Base-by-base conservation (phyloP, 345 rosid genomes). In the Hibiscus tridactylites region DNA sequence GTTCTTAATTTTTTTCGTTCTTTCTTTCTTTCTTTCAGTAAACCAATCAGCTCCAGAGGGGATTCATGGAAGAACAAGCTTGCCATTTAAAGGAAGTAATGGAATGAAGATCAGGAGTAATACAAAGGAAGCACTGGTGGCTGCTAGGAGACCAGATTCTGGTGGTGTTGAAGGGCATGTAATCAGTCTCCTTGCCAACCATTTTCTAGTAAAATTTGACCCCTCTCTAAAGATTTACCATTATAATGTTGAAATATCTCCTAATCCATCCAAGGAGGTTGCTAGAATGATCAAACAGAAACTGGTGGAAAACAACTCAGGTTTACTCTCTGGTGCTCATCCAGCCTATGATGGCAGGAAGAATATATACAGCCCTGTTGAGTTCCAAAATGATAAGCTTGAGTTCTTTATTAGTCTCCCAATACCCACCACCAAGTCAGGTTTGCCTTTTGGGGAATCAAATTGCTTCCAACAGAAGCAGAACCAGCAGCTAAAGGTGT, bases 331-430 rank as follows among this genome's bases (percentile, higher is more conserved):
- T 9, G 91, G 91, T 70, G 80, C 85, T 74, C 73, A 79, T 33
- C 98, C 95, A 0, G 93, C 96, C 0, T 94, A 86, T 78, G 98
- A 94, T 73, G 97, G 97, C 61, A 79, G 97, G 64, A 84, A 87
- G 74, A 91, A 86, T 79, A 79, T 94, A 21, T 94, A 87, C 58
- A 94, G 98, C 44, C 86, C 95, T 2, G 83, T 91, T n/a, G 93
- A 94, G 72, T 90, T 94, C 78, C 89, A 82, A 74, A 85, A 86
- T 49, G 95, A 94, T 75, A 85, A 85, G 88, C 86, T 94, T 65
- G 97, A 94, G 72, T 81, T 94, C 83, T 91, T 85, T 79, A 71
- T 94, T 63, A 90, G 86, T 82, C 91, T 94, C 77, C 97, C 98
- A 49, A 84, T 91, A n/a, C 88, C 94, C 71, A 47, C 82, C 24